These are phyloP conservation scores for Agroathelia rolfsii DNA, from an alignment of 1,284 basidiomycete species.

Conservation along the genomic window DNA sequence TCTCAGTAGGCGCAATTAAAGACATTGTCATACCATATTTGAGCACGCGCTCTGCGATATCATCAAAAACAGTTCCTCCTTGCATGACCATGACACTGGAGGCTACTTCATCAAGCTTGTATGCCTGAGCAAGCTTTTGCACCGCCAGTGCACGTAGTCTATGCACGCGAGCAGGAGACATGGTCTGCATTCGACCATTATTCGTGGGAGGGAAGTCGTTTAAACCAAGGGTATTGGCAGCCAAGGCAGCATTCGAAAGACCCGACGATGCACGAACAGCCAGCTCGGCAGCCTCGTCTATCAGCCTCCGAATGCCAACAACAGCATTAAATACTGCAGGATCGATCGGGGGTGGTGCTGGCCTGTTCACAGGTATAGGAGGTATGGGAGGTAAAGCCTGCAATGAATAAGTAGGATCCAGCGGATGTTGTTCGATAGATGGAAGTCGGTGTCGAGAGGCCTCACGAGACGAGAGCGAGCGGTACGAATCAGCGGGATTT, in stretches of 20 bases:
- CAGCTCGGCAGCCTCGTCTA: constrained; percentile 77
- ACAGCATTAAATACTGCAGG: constrained; percentile 74
- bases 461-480: too few species aligned
- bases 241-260: constrained; percentile 60
- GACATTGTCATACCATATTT: constrained; percentile 45
- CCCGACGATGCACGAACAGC: constrained; percentile 75
- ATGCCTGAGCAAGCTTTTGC: constrained; percentile 73
- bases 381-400: constrained; percentile 33
- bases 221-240: constrained; percentile 49
- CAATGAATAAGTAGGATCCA: constrained; percentile 20
- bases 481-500: too few species aligned
- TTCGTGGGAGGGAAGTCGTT: constrained; percentile 34
- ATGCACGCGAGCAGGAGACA: constrained; percentile 75
- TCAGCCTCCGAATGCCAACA: constrained; percentile 59
- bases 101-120: constrained; percentile 75
- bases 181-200: constrained; percentile 57
- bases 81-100: constrained; percentile 88
- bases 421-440: too few species aligned
- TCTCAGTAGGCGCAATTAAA: too few species aligned
- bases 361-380: constrained; percentile 43
- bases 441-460: too few species aligned
- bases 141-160: constrained; percentile 67
- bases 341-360: constrained; percentile 73
- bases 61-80: constrained; percentile 78
- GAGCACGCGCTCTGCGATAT: constrained; percentile 72